phyloP scores from a whole-genome alignment of 1,284 basidiomycete genomes.

The Fomitopsis palustris region DNA sequence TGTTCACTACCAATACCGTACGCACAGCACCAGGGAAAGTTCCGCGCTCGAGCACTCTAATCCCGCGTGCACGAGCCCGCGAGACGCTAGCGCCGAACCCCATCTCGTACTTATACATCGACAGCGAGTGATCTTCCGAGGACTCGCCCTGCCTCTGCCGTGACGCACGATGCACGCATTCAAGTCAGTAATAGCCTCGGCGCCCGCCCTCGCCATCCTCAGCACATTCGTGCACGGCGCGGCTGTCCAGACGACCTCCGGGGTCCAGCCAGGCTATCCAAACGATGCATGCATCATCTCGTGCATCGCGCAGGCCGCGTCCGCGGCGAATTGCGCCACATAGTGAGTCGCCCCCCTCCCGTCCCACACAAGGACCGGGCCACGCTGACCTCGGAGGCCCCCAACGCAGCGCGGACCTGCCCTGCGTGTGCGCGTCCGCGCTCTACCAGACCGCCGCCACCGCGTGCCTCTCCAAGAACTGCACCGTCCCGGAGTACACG shows the following conservation, averaged over 20 bases:
- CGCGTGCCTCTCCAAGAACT: conserved; percentile 25
- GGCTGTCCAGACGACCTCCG: conserved; percentile 13
- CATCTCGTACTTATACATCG: no score
- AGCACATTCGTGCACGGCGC: conserved; percentile 8
- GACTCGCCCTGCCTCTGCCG: no score
- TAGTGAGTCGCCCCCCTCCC: conserved; percentile 13
- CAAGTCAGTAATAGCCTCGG: neutral
- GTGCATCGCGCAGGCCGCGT: conserved; percentile 17
- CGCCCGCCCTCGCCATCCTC: neutral
- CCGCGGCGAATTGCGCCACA: conserved; percentile 13
- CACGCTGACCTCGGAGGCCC: no score
- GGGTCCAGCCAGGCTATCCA: conserved; percentile 12
- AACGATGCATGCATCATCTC: conserved; percentile 15
- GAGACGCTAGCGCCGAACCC: no score
- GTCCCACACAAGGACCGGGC: no score
- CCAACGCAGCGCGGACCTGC: neutral
- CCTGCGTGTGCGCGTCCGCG: conserved; percentile 26
- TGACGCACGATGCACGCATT: no score
- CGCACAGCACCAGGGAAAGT: no score
- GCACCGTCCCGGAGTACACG: conserved; percentile 14
- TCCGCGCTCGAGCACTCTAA: no score
- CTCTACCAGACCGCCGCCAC: conserved; percentile 25
- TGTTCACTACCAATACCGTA: no score
- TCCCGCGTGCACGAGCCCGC: no score
- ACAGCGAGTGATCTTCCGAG: no score